Percentiles rank a stretch among this genome's conserved stretches.
Conservation (phyloP, 2,329 filamentous ascomycete species). For the Sporothrix inflata region DNA sequence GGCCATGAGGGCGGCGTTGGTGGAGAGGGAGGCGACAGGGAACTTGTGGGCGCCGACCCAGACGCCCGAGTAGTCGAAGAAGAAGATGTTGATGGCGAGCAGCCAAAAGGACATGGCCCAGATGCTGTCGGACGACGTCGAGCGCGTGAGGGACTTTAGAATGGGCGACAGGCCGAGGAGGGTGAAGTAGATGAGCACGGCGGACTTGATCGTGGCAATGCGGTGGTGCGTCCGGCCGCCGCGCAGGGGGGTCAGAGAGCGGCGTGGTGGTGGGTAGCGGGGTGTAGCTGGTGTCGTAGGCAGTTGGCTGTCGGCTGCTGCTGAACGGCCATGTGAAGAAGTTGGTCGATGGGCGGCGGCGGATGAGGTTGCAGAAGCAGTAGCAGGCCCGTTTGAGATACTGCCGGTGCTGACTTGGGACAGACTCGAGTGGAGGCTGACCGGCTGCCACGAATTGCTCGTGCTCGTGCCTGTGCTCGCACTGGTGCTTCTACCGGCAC, state of each 20-base stretch:
- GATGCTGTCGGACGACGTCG: slow-evolving; percentile 91
- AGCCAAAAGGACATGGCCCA: slow-evolving; percentile 97
- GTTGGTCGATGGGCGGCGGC: slow-evolving; percentile 4
- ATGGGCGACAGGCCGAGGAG: slow-evolving; percentile 92
- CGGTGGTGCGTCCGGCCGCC: slow-evolving; percentile 53
- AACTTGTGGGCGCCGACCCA: slow-evolving; percentile 61
- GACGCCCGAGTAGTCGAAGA: slow-evolving; percentile 87
- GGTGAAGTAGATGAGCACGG: slow-evolving; percentile 88
- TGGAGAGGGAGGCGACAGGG: slow-evolving; percentile 73
- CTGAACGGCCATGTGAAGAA: slow-evolving; percentile 2
- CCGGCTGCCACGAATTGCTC: slow-evolving; percentile 2
- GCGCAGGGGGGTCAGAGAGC: slow-evolving; percentile 43
- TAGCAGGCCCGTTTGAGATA: background rate
- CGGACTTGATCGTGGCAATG: slow-evolving; percentile 86
- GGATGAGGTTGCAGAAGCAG: background rate
- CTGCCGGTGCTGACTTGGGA: slow-evolving; percentile 17
- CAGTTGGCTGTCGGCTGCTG: slow-evolving; percentile 22
- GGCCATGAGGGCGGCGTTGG: slow-evolving; percentile 95
- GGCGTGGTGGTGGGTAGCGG: slow-evolving; percentile 34
- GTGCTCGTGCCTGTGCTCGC: background rate
- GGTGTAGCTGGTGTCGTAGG: slow-evolving; percentile 38
- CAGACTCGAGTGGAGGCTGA: background rate
- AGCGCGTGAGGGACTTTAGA: slow-evolving; percentile 91
- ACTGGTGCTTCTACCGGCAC: slow-evolving; percentile 9
- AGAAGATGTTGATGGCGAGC: slow-evolving; percentile 93